phyloP scores from a whole-genome alignment of 108 stramenopile species.

The Cyclotella distinguenda region DNA sequence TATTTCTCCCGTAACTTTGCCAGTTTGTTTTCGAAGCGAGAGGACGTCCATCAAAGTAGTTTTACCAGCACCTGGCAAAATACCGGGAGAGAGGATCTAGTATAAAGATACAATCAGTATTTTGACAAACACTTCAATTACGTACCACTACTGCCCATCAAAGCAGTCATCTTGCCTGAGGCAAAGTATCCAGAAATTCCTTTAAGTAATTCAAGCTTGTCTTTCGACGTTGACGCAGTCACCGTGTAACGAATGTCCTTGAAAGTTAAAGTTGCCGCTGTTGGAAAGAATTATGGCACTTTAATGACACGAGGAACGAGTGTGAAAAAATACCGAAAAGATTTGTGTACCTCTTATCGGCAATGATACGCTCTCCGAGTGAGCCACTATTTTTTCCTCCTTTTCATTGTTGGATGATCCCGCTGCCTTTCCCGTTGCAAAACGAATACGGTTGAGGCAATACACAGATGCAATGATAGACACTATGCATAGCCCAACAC shows the following conservation, averaged over 20 bases:
- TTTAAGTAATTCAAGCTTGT: slow-evolving; percentile 61
- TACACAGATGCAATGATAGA: slow-evolving; percentile 16
- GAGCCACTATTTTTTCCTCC: slow-evolving; percentile 1
- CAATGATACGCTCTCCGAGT: neutral
- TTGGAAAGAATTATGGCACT: too few species aligned
- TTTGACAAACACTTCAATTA: neutral
- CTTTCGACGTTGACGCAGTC: slow-evolving; percentile 56
- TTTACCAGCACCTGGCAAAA: slow-evolving; percentile 41
- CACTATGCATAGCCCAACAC: slow-evolving; percentile 22
- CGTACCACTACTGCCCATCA: slow-evolving; percentile 46
- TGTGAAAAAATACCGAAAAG: too few species aligned
- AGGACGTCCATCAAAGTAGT: slow-evolving; percentile 74
- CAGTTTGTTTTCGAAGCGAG: slow-evolving; percentile 82
- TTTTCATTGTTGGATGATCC: slow-evolving; percentile 19
- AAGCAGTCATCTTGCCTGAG: slow-evolving; percentile 72
- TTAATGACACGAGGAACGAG: too few species aligned
- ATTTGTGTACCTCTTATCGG: neutral
- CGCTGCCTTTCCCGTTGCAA: slow-evolving; percentile 24
- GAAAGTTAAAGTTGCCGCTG: slow-evolving; percentile 62
- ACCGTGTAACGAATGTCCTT: slow-evolving; percentile 61
- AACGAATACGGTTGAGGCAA: slow-evolving; percentile 19
- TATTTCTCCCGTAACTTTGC: slow-evolving; percentile 76
- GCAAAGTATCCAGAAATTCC: slow-evolving; percentile 59
- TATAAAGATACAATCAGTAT: neutral
- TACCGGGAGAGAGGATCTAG: neutral